Evolutionary conservation across 2,329 filamentous ascomycete genomes (phyloP).

Genomic region (Microsporum ferrugineum): DNA sequence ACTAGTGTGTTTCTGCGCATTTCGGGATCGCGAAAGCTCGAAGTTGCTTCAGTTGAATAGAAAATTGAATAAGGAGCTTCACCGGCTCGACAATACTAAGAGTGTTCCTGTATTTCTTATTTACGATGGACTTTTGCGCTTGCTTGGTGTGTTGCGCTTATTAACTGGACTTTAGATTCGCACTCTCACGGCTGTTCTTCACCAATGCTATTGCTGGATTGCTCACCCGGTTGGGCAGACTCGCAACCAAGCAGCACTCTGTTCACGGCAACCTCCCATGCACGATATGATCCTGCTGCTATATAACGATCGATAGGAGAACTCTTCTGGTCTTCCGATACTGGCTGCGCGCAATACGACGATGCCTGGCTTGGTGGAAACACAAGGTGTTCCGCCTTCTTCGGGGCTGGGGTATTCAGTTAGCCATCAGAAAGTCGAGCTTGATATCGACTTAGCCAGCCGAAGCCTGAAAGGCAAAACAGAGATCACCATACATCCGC

Average conservation of each 20-base stretch:
- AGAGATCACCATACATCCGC: conserved; percentile 65
- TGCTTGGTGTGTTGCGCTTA: background rate
- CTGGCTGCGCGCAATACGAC: background rate
- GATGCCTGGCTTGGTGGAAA: conserved; percentile 7
- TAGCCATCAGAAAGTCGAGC: conserved; percentile 72
- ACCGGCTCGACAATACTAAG: background rate
- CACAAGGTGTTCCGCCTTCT: background rate
- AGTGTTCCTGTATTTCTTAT: background rate
- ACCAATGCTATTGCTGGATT: conserved; percentile 1
- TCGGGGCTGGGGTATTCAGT: conserved; percentile 43
- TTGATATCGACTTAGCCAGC: conserved; percentile 76
- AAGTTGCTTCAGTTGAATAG: background rate
- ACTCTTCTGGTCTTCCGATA: background rate
- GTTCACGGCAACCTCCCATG: background rate
- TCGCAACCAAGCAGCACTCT: background rate
- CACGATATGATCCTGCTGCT: conserved; percentile 3
- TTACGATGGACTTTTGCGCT: background rate
- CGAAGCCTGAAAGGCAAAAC: conserved; percentile 66
- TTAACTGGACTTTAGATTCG: background rate
- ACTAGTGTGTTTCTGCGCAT: background rate
- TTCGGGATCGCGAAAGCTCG: conserved; percentile 1
- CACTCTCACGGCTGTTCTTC: background rate
- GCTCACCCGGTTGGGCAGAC: conserved; percentile 1
- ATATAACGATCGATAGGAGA: conserved; percentile 1
- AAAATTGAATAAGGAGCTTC: background rate